phyloP scores from a whole-genome alignment of 352 stramenopile genomes.

The Phytophthora quininea region DNA sequence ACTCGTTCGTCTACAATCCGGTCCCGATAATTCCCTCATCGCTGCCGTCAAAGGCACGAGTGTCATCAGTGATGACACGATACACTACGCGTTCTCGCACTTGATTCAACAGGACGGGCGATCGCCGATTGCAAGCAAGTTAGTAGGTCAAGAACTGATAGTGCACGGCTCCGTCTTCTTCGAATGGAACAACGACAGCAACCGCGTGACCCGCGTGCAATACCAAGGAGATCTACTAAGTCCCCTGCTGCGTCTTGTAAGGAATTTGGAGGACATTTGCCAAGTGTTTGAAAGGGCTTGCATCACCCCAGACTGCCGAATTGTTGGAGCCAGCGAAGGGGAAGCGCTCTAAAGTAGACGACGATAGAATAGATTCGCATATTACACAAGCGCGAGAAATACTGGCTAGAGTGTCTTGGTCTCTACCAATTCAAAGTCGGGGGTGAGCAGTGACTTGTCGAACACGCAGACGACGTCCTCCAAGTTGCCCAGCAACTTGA shows the following conservation, averaged over 20 bases:
- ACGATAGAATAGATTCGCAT: too few relatives aligned
- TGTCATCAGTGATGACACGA: background rate
- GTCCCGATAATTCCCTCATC: background rate
- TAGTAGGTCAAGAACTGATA: background rate
- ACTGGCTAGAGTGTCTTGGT: background rate
- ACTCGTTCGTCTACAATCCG: background rate
- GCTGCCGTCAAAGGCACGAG: background rate
- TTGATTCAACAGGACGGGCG: background rate
- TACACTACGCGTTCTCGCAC: background rate
- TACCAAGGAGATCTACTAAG: background rate
- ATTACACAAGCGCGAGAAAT: too few relatives aligned
- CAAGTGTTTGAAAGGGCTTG: background rate
- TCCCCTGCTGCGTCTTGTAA: background rate
- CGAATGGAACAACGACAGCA: background rate
- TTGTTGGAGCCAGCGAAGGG: too few relatives aligned
- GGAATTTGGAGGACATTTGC: background rate
- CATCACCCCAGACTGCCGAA: background rate
- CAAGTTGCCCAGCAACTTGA: background rate
- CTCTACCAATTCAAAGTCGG: background rate
- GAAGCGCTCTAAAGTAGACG: too few relatives aligned
- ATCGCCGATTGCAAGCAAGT: background rate
- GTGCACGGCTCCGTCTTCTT: background rate
- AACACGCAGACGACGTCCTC: constrained; percentile 5
- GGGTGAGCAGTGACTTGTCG: constrained; percentile 1
- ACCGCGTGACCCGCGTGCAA: background rate